phyloP scores from a whole-genome alignment of 495 filamentous ascomycete species.

The Penicillium turbatum region DNA sequence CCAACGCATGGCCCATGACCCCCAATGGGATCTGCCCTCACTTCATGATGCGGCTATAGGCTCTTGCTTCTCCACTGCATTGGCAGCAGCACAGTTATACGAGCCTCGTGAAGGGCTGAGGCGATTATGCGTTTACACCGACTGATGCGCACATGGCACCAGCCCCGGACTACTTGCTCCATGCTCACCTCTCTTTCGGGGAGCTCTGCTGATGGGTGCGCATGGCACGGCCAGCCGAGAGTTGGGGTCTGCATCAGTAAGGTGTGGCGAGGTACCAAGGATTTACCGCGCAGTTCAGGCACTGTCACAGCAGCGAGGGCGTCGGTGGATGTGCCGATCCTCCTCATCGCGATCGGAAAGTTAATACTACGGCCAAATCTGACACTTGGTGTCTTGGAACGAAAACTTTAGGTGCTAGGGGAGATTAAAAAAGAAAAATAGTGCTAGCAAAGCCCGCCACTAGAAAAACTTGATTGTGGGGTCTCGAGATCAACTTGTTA shows the following conservation, averaged over 20 bases:
- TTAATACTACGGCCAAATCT: not conserved
- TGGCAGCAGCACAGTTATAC: not conserved
- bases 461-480: not conserved
- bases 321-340: not conserved
- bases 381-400: conserved; percentile 15
- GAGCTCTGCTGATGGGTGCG: not conserved
- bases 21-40: not conserved
- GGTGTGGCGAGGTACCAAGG: conserved; percentile 5
- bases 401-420: too few relatives aligned
- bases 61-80: not conserved
- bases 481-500: not conserved
- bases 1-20: not conserved
- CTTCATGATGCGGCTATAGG: not conserved
- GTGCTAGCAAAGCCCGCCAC: too few relatives aligned
- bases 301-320: conserved; percentile 3
- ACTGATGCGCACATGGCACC: conserved; percentile 6
- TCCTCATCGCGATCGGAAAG: conserved; percentile 5
- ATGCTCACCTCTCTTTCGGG: not conserved
- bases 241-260: conserved; percentile 10
- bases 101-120: not conserved
- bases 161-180: not conserved
- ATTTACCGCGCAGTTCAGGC: conserved; percentile 23
- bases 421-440: too few relatives aligned
- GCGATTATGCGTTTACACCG: conserved; percentile 1
- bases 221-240: not conserved